Base-by-base conservation (phyloP, 768 basidiomycete genomes). In the Solioccasus polychromus region DNA sequence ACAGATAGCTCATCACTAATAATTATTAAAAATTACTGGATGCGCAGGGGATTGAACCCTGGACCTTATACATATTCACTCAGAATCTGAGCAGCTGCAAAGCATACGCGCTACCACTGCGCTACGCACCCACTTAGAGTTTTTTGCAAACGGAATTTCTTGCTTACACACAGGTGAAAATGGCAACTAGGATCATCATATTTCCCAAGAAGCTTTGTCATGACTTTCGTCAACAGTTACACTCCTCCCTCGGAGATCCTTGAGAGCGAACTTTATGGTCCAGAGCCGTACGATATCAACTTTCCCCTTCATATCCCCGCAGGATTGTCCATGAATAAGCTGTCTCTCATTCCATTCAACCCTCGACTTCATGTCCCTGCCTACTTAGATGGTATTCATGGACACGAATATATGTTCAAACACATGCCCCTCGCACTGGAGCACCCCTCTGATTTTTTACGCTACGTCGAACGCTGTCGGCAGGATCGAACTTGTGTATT, bases 21-120 rank as follows among this genome's bases (percentile, higher is more conserved):
- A 31, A 11, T 15, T 5, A 31, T 5, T 4, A 48, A 52, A 61
- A 57, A 52, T 14, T 2, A 55, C 45, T 67, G 66, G 66, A 68
- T 66, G 55, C 60, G 55, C 66, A 67, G 66, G 67, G 67, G 67
- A 68, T 68, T 68, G 67, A 68, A 68, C 66, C 67, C 68, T 67
- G 68, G 66, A 65, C 66, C 65, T 68, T 59, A 68, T 68, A 68
- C 66, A 68, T 38, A 12, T 47, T 48, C 19, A 34, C 53, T 44
- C 47, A 35, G 15, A 5, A 9, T 5, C 47, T 25, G 35, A 45
- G 49, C 43, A 17, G 15, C 29, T 68, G 67, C 66, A 68, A 68
- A 68, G 66, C 66, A 68, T 68, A 59, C 66, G 67, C 66, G 66
- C 66, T 68, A 68, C 66, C 66, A 68, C 66, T 56, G 54, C 54